A percentile compares a stretch with the other conserved stretches of the same genome.
phyloP scores from a whole-genome alignment of 495 filamentous ascomycete genomes.

The Staphylotrichum longicolle region DNA sequence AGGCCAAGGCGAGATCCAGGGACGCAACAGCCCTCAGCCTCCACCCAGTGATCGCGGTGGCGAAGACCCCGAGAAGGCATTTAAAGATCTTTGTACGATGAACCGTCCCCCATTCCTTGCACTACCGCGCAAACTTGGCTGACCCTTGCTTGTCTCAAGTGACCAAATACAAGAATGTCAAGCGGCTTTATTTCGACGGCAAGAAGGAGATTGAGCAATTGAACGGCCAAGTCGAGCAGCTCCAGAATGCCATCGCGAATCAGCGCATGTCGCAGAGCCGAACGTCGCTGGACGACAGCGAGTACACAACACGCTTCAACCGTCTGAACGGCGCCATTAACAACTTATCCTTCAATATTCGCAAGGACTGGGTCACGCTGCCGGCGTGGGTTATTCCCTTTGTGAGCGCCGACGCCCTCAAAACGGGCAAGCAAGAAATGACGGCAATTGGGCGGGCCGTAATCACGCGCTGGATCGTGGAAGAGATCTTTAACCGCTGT shows the following conservation, averaged over 20 bases:
- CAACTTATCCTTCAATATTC: constrained; percentile 89
- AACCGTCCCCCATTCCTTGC: constrained; percentile 2
- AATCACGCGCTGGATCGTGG: constrained; percentile 85
- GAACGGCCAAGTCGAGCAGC: constrained; percentile 83
- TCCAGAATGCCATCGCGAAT: constrained; percentile 94
- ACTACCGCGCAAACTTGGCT: constrained; percentile 4
- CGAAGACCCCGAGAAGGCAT: constrained; percentile 52
- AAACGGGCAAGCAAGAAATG: constrained; percentile 91
- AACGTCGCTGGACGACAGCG: constrained; percentile 92
- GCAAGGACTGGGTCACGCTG: constrained; percentile 83
- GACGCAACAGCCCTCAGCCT: constrained; percentile 61
- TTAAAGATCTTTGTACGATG: constrained; percentile 65
- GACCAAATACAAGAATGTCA: constrained; percentile 96
- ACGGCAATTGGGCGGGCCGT: constrained; percentile 88
- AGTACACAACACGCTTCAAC: constrained; percentile 86
- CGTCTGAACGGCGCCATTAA: constrained; percentile 93
- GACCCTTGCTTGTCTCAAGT: constrained; percentile 49
- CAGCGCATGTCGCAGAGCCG: constrained; percentile 92
- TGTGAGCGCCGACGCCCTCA: constrained; percentile 79
- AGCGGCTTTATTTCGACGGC: constrained; percentile 94
- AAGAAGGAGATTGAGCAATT: constrained; percentile 85
- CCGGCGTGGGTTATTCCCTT: constrained; percentile 73
- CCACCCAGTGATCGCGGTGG: constrained; percentile 52
- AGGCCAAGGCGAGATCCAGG: constrained; percentile 43
- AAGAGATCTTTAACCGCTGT: constrained; percentile 84